Base-by-base conservation (phyloP, 768 basidiomycete species). In the Phaffia tasmanica region DNA sequence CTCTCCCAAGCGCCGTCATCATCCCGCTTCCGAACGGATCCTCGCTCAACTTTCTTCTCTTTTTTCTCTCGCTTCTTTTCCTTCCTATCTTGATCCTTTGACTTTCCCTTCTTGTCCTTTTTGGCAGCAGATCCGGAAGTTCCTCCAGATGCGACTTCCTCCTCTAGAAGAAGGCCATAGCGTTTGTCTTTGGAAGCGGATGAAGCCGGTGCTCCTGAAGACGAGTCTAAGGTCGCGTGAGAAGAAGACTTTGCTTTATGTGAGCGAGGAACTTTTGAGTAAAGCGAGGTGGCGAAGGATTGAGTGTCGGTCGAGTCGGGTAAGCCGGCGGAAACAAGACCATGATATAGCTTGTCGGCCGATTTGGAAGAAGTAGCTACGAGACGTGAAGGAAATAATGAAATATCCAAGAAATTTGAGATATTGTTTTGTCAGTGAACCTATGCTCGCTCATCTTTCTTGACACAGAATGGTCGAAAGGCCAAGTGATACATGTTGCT, bases 91-190 rank as follows among this genome's bases (percentile, higher is more conserved):
- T 42, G 4, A 5, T 42, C 35, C 68, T 70, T 73, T 18, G 64
- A 72, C 67, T 73, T 74, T 27, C 72, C 73, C 72, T 79, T 79
- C 66, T 83, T 83, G 70, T 81, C 81, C 69, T 79, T 80, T 73
- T 75, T 77, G 47, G 80, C 76, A 42, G 78, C 35, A 68, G 64
- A 79, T 49, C 78, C 71, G 35, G 19, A 75, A 73, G 11, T 78
- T 4, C 71, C 70, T 9, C 63, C 65, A 1, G 63, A 70, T 3
- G 47, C 65, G 4, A 72, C 79, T 19, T 88, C 86, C 53, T 91
- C 91, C 42, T 94, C 91, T n/a, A 91, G 78, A 32, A 97, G 73
- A 67, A 91, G 83, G 18, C 84, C 83, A 74, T 88, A 98, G 70
- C 84, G 85, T 71, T 86, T 86, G 1, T 84, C 81, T 49, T 80